Evolutionary conservation across 176 grass and related monocot genomes (phyloP).

Genomic region (Phragmites australis): DNA sequence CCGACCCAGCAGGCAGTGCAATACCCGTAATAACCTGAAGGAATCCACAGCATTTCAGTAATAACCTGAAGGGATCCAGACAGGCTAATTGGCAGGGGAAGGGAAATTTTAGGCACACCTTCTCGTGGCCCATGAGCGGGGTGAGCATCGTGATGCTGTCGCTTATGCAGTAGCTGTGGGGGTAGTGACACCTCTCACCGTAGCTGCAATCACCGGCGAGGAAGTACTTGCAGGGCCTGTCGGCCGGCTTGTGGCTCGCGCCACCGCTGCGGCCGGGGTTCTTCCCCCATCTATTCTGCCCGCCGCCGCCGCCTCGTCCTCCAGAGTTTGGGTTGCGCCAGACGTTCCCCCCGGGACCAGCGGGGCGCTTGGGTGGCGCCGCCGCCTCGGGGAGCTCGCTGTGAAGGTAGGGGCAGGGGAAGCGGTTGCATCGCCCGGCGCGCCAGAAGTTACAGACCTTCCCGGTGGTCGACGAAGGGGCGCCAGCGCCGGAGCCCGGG

Average conservation of each 20-base stretch:
- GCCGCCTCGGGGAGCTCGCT: slow-evolving; percentile 66
- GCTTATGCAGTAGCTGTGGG: slow-evolving; percentile 69
- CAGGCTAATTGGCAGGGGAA: neutral
- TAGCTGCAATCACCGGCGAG: slow-evolving; percentile 65
- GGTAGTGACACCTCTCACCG: slow-evolving; percentile 72
- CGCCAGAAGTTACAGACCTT: slow-evolving; percentile 88
- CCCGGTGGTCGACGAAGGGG: slow-evolving; percentile 37
- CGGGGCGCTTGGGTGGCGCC: slow-evolving; percentile 48
- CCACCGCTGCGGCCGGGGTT: slow-evolving; percentile 41
- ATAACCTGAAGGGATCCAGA: neutral
- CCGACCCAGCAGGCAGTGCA: slow-evolving; percentile 70
- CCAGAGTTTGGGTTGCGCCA: slow-evolving; percentile 68
- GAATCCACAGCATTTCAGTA: neutral
- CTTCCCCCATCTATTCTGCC: slow-evolving; percentile 73
- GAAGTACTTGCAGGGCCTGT: slow-evolving; percentile 66
- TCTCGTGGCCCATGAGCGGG: slow-evolving; percentile 76
- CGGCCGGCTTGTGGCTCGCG: slow-evolving; percentile 32
- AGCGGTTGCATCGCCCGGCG: slow-evolving; percentile 83
- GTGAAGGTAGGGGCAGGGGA: slow-evolving; percentile 88
- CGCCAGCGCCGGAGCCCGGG: slow-evolving; percentile 25
- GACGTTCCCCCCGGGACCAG: slow-evolving; percentile 36
- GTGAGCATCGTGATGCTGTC: slow-evolving; percentile 72
- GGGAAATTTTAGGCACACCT: slow-evolving; percentile 49
- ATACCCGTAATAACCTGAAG: slow-evolving; percentile 79
- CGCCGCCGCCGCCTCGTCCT: slow-evolving; percentile 31